A percentile compares a stretch with the other conserved stretches of the same genome.
phyloP scores from a whole-genome alignment of 306 rosid genomes.

The Prunus kanzakura region DNA sequence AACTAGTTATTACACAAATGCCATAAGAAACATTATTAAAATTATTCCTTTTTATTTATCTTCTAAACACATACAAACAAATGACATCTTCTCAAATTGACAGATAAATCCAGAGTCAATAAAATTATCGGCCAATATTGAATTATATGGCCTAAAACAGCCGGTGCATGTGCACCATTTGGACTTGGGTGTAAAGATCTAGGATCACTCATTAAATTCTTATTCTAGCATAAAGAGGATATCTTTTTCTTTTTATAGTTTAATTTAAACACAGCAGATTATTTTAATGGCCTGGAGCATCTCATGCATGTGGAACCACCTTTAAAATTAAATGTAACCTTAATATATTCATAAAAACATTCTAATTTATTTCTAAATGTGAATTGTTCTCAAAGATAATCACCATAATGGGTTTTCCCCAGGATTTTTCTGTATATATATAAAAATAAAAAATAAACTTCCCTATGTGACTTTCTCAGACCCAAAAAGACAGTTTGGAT shows the following conservation, averaged over 20 bases:
- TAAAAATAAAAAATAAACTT: too few species aligned
- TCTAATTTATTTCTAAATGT: not conserved
- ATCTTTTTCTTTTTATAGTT: not conserved
- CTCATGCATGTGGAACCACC: slow-evolving; percentile 19
- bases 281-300: slow-evolving; percentile 4
- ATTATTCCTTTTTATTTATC: not conserved
- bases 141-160: slow-evolving; percentile 21
- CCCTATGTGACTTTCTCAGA: not conserved
- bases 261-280: not conserved
- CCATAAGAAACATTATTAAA: not conserved
- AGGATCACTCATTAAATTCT: slow-evolving; percentile 18
- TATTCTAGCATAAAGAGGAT: not conserved
- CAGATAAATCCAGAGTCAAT: not conserved
- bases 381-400: not conserved
- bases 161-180: slow-evolving; percentile 46
- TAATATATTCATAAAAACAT: slow-evolving; percentile 1
- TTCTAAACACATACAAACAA: not conserved
- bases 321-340: not conserved
- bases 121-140: not conserved
- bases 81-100: not conserved
- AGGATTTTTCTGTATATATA: not conserved
- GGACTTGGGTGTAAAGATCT: slow-evolving; percentile 24
- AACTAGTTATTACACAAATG: not conserved
- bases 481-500: not conserved
- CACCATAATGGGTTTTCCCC: not conserved